Base-by-base conservation (phyloP, 768 basidiomycete genomes). In the Imleria badia region DNA sequence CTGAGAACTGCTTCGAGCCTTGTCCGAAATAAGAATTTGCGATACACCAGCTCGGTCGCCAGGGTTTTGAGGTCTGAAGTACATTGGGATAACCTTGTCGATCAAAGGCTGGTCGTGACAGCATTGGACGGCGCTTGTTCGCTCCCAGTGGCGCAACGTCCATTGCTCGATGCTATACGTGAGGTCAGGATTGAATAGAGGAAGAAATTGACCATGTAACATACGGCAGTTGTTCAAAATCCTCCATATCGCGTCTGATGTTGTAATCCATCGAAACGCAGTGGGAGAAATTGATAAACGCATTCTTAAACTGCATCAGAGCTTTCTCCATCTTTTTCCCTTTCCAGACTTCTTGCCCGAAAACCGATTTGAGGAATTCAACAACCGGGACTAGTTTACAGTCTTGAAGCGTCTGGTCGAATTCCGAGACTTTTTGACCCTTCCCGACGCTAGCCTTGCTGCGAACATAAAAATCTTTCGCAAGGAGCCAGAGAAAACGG, bases 391-490 rank as follows among this genome's bases (percentile, higher is more conserved):
- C 17, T 15, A 36, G 35, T 36, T 17, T 6, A 36, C 35, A n/a
- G 35, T 36, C 8, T 15, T n/a, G 6, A 17, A 36, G 35, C 17
- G 3, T 8, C 8, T 34, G 14, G 14, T 34, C 34, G 6, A 34
- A 34, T 34, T 34, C 6, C 10, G 14, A 34, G 34, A 5, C 34
- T n/a, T n/a, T n/a, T n/a, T n/a, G n/a, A n/a, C n/a, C n/a, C n/a
- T n/a, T n/a, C 33, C 3, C 13, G 14, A 1, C 33, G 14, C 13
- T 34, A n/a, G 17, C 35, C 17, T 36, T 36, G 26, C 14, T 14
- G 6, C 55, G 40, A 41, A 53, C 50, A 9, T 44, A 53, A 8
- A 42, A 13, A 38, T 60, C 55, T 22, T 49, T 52, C 1, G 58
- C 55, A 4, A 56, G 41, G 3, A 56, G 51, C 47, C 50, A 53